Evolutionary conservation across 495 filamentous ascomycete genomes (phyloP), one percentile per base, ranked within the genome.

Genomic region (Penicillium manginii): DNA sequence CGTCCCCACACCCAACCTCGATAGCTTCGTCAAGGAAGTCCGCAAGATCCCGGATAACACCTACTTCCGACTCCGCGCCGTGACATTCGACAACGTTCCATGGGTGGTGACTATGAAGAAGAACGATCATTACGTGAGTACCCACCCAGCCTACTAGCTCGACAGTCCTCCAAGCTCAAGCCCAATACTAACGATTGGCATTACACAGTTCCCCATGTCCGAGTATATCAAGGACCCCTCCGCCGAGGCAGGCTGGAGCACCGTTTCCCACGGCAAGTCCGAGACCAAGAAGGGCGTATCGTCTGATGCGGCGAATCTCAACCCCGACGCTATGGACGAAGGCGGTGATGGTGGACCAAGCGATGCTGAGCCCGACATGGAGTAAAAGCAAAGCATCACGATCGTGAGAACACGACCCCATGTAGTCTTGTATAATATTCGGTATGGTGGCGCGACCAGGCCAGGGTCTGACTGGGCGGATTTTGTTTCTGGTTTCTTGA

Each of bases 91-190:
- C 70, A 96, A 94, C 60, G 92, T 98, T 15, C 93, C 92, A 14
- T 99, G 93, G 89, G 91, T 98, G 22, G 90, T 94, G 18, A 97
- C 93, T 23, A 97, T 99, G 87, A 99, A 99, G 86, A 99, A 99
- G 86, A 96, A 96, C 71, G 96, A 99, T 72, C 94, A 99, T 73
- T 99, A 99, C 70, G 82, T 85, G 65, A 72, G 79, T 68, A 26
- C 18, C 53, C 22, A 29, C 23, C 26, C 22, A 29, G 19, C 26
- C 22, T 21, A 26, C 22, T 29, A 22, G 19, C 46, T 18, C 12
- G 14, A 11, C 23, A 4, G 9, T 19, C 46, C 35, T 39, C 12
- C 15, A 14, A 4, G 35, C 12, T 2, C 12, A 39, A 12, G 11
- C 15, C 4, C 17, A 43, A 9, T 19, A 9, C 14, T 43, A 17